Conservation (phyloP, 179 eudicot genomes). For the Vitellaria paradoxa region DNA sequence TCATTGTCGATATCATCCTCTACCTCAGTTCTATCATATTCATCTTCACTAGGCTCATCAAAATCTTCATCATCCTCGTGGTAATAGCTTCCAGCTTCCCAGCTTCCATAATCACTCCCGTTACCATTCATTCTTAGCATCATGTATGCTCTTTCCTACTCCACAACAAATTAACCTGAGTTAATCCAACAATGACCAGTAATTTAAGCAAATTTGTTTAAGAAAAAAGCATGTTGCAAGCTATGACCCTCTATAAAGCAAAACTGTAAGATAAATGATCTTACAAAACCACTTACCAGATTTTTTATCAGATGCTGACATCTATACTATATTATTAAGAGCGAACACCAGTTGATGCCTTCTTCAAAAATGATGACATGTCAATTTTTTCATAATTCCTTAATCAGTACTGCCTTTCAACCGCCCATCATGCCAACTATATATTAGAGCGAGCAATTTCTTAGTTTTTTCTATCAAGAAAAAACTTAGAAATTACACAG, state of each 20-base stretch:
- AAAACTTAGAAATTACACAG: no score
- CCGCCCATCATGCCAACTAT: no score
- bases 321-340: no score
- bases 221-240: not conserved
- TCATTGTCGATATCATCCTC: slow-evolving; percentile 25
- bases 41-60: slow-evolving; percentile 46
- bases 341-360: no score
- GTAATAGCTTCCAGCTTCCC: slow-evolving; percentile 61
- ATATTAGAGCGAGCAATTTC: no score
- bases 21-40: slow-evolving; percentile 25
- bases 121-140: slow-evolving; percentile 68
- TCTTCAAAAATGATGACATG: no score
- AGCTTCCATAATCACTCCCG: slow-evolving; percentile 61
- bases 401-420: no score
- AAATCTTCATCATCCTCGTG: slow-evolving; percentile 48
- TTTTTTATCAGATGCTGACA: no score
- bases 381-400: no score
- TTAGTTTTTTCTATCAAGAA: no score
- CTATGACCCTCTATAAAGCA: not conserved
- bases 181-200: no score
- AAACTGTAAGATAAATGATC: not conserved
- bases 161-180: not conserved
- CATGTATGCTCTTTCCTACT: slow-evolving; percentile 89
- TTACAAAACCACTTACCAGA: no score
- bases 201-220: not conserved